Base-by-base conservation (phyloP, 495 filamentous ascomycete species). In the Cercophora samala region DNA sequence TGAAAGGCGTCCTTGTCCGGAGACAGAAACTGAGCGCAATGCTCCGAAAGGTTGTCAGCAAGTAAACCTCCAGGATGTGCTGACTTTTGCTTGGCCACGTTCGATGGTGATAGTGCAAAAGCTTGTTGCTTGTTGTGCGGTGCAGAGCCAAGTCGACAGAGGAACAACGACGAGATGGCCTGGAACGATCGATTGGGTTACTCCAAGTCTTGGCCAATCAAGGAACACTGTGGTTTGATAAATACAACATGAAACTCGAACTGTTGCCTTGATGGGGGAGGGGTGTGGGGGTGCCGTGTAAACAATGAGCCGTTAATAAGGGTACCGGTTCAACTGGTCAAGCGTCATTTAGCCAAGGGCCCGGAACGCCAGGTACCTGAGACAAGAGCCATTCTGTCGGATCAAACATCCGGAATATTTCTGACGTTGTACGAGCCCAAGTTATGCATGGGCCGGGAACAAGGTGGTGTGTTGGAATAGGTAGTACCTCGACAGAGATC, bases 341-440 rank as follows among this genome's bases (percentile, higher is more conserved):
- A 37, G 63, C 63, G 26, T 26, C 54, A 64, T 64, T 64, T 64
- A 64, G 51, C 63, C 63, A 64, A 56, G 29, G 25, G 29, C 29
- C 25, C 25, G 24, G 24, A 62, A 46, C 37, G 11, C 37, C 37
- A 46, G 6, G 37, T 11, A 11, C 0, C 37, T 46, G 29, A 62
- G 18, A 29, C 29, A n/a, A 19, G 26, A 42, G 29, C 60, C 60
- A 23, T 8, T 26, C 15, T 29, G n/a, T 62, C 54, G 64, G 64
- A 65, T 65, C 24, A 23, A 37, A 29, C 25, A 59, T 42, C 64
- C 64, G 64, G 37, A 46, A 17, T 2, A 46, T 46, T 46, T 46
- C 15, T 46, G 15, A 17, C 15, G 37, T 46, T 46, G 37, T 17
- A 46, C 37, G 13, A 46, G 9, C 15, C 0, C 15, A 3, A 13